Conservation (phyloP, 768 basidiomycete species). For the Brasilioporus rufonigricans region DNA sequence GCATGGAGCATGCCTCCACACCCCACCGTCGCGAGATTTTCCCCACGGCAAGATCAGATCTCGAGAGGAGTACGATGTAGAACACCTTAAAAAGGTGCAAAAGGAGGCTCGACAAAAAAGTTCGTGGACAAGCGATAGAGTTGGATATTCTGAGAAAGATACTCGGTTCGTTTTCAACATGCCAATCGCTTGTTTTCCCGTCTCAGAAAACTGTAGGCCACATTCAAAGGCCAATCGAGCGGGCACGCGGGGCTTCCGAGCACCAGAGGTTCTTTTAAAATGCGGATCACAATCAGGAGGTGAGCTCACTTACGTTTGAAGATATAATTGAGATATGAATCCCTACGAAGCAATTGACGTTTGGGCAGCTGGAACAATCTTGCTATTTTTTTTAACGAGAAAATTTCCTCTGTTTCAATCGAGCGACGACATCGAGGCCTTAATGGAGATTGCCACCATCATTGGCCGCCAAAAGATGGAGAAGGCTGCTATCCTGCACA, state of each 20-base stretch:
- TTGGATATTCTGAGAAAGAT: constrained; percentile 79
- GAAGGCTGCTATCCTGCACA: constrained; percentile 81
- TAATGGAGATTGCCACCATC: constrained; percentile 91
- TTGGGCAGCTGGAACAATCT: constrained; percentile 92
- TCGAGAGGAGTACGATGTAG: constrained; percentile 45
- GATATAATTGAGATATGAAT: constrained; percentile 8
- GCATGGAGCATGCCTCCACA: constrained; percentile 75
- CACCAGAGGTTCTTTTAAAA: constrained; percentile 94
- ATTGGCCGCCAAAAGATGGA: constrained; percentile 85
- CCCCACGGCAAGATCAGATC: constrained; percentile 67
- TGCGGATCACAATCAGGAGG: constrained; percentile 92
- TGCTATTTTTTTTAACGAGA: constrained; percentile 86
- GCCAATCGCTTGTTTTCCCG: neutral
- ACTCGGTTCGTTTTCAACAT: constrained; percentile 45
- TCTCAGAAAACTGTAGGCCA: constrained; percentile 46
- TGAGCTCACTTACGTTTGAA: constrained; percentile 37
- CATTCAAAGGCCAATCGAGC: constrained; percentile 92
- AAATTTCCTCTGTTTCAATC: constrained; percentile 96
- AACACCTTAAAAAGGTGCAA: constrained; percentile 55
- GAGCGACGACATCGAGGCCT: constrained; percentile 89
- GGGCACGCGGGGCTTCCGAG: constrained; percentile 94
- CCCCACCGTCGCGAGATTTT: constrained; percentile 51
- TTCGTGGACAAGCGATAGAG: constrained; percentile 55
- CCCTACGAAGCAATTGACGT: constrained; percentile 79
- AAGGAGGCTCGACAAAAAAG: constrained; percentile 58